Conservation (phyloP, 2,329 filamentous ascomycete species). For the Penicillium concentricum region DNA sequence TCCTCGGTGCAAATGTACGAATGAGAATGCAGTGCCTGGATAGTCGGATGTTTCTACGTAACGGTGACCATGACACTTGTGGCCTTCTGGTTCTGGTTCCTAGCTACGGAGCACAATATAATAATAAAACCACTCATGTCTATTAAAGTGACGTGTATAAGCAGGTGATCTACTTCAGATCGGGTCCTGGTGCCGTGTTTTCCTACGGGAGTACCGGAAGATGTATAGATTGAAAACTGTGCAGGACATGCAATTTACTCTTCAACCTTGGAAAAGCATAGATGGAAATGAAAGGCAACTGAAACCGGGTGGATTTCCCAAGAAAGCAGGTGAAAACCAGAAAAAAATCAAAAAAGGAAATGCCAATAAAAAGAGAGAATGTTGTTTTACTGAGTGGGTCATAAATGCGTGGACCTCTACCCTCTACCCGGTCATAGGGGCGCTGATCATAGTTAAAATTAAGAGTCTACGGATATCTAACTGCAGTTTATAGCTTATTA, state of each 20-base stretch:
- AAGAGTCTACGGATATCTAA: slow-evolving; percentile 2
- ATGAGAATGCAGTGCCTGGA: slow-evolving; percentile 18
- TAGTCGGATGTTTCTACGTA: slow-evolving; percentile 1
- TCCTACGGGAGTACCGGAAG: neutral
- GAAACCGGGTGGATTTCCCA: slow-evolving; percentile 3
- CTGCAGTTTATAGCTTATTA: neutral
- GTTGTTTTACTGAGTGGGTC: neutral
- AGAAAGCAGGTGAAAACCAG: neutral
- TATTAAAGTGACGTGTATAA: neutral
- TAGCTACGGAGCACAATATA: neutral
- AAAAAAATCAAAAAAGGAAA: neutral
- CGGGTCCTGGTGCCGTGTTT: neutral
- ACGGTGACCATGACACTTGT: neutral
- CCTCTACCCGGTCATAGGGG: slow-evolving; percentile 7
- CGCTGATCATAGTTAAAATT: slow-evolving; percentile 13
- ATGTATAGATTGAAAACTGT: neutral
- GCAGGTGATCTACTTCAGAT: neutral
- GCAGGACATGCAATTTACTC: neutral
- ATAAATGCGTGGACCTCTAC: neutral
- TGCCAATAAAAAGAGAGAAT: neutral
- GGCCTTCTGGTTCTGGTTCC: neutral
- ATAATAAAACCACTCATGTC: slow-evolving; percentile 2
- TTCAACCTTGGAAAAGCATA: too few species aligned
- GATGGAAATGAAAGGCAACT: neutral
- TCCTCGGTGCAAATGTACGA: slow-evolving; percentile 9